Evolutionary conservation across 192 early-diverging fungal species (phyloP).

Genomic region (Diversispora epigaea): DNA sequence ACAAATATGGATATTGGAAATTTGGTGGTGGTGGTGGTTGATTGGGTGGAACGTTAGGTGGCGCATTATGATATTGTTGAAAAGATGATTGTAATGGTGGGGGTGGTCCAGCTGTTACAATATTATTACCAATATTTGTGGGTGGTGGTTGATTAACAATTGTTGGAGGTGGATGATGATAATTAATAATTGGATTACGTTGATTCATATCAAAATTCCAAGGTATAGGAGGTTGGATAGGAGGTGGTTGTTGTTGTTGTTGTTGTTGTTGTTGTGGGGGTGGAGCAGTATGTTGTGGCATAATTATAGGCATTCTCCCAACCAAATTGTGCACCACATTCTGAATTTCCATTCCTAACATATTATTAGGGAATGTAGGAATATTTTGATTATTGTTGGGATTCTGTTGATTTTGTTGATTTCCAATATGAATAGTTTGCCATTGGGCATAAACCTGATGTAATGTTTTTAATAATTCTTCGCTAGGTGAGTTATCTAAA

Average conservation of each 20-base stretch:
- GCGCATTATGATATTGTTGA: not conserved
- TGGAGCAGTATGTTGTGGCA: not conserved
- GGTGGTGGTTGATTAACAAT: not conserved
- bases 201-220: constrained; percentile 4
- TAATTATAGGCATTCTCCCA: not conserved
- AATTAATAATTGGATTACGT: constrained; percentile 1
- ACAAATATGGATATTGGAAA: not conserved
- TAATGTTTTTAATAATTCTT: not conserved
- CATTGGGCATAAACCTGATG: not conserved
- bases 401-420: too few relatives aligned
- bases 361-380: not conserved
- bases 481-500: not conserved
- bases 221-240: not conserved
- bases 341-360: not conserved
- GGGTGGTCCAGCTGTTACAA: not conserved
- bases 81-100: not conserved
- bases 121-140: too few relatives aligned
- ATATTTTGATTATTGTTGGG: not conserved
- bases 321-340: not conserved
- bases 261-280: not conserved
- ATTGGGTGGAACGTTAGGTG: not conserved
- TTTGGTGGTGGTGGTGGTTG: not conserved
- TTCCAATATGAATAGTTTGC: not conserved
- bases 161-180: constrained; percentile 1
- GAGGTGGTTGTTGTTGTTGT: too few relatives aligned